Conservation (phyloP, 495 filamentous ascomycete species). For the Aspergillus steynii region DNA sequence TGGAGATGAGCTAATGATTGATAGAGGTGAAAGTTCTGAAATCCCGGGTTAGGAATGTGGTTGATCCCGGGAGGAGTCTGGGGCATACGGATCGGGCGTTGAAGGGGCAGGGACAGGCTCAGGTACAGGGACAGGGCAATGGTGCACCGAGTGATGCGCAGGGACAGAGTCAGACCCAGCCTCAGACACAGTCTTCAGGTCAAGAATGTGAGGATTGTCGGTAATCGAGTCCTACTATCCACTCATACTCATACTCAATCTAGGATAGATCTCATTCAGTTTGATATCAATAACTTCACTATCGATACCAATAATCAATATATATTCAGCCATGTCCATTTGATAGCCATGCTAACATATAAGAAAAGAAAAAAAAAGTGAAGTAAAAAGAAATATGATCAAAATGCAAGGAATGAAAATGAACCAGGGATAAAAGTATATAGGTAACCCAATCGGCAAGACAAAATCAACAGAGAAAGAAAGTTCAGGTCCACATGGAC, state of each 20-base stretch:
- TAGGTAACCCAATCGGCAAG: not conserved
- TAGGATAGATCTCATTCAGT: not conserved
- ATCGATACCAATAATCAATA: conserved; percentile 10
- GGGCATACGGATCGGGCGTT: conserved; percentile 75
- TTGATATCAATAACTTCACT: conserved; percentile 6
- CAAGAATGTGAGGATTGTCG: conserved; percentile 49
- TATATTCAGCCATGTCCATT: conserved; percentile 9
- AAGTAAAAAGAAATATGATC: not conserved
- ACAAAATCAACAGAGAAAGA: conserved; percentile 5
- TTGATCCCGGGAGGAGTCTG: conserved; percentile 73
- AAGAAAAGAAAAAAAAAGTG: not conserved
- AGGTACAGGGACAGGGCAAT: not conserved
- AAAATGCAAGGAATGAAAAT: not conserved
- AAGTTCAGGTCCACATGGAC: not conserved
- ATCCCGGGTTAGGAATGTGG: conserved; percentile 77
- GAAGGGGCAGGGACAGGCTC: conserved; percentile 22
- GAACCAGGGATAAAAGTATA: not conserved
- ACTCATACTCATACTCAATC: not conserved
- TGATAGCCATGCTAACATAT: conserved; percentile 5
- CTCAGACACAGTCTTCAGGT: too few relatives aligned
- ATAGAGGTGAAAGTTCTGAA: conserved; percentile 88
- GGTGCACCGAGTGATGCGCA: not conserved
- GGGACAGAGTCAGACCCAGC: conserved; percentile 11
- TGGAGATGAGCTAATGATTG: not conserved
- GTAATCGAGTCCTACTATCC: conserved; percentile 16